These are phyloP conservation scores for Lecanicillium sp. DNA, from an alignment of 2,329 filamentous ascomycete genomes.

Conservation along the genomic window DNA sequence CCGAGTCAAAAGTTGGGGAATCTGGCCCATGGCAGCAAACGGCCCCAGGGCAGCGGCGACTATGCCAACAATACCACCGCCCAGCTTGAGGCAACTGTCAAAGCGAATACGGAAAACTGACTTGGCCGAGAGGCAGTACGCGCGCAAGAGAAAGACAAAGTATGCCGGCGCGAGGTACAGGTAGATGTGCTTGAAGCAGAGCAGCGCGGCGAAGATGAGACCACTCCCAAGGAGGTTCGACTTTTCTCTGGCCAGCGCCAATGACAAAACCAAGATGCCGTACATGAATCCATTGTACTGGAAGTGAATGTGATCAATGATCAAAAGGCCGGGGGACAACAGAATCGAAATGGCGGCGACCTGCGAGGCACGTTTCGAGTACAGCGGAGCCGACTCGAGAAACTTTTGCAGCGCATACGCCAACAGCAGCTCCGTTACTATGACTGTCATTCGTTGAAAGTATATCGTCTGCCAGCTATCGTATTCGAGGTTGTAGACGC, in stretches of 20 bases:
- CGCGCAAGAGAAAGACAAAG: constrained; percentile 84
- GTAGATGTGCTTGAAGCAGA: constrained; percentile 98
- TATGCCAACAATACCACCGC: constrained; percentile 59
- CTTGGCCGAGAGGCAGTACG: constrained; percentile 75
- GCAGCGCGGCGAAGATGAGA: constrained; percentile 70
- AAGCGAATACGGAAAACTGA: constrained; percentile 70
- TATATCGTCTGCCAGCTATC: constrained; percentile 90
- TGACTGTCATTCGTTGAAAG: constrained; percentile 86
- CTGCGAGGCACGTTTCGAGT: constrained; percentile 68
- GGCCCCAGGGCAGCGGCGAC: constrained; percentile 82
- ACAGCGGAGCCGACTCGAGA: constrained; percentile 59
- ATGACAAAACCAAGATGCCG: constrained; percentile 76
- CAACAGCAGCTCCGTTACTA: constrained; percentile 75
- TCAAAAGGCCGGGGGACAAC: constrained; percentile 83
- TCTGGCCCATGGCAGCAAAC: constrained; percentile 72
- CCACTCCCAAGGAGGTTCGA: constrained; percentile 72
- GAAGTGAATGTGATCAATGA: constrained; percentile 98
- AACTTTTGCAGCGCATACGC: constrained; percentile 77
- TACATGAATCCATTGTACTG: constrained; percentile 99
- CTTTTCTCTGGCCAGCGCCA: constrained; percentile 70
- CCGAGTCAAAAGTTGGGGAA: constrained; percentile 73
- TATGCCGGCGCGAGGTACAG: constrained; percentile 93
- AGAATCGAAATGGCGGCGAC: constrained; percentile 82
- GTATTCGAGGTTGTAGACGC: constrained; percentile 72
- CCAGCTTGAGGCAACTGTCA: constrained; percentile 76